Evolutionary conservation across 1,284 basidiomycete genomes (phyloP), one percentile per base, ranked within the genome.

Genomic region (Xerocomus amazonicus): DNA sequence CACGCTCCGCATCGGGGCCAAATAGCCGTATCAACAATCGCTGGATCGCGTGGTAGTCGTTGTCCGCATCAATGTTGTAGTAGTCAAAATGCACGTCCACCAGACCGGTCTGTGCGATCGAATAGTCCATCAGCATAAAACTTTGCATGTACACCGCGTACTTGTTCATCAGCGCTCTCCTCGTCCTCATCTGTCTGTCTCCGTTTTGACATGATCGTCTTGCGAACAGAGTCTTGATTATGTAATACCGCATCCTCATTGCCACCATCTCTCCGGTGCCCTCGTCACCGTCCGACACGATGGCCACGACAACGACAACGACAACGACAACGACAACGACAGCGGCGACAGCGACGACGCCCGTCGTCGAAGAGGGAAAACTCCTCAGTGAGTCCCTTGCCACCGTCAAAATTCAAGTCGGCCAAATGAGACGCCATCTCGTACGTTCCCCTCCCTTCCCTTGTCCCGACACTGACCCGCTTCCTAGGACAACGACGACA

Each of bases 61-160:
- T 77, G 41, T 78, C 77, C 2, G 87, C 79, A 59, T 90, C 85
- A 4, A 91, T 82, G 68, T 90, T 85, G 76, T 90, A 92, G 68
- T 95, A 97, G 60, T 95, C 92, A 64, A 97, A 96, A 62, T 91
- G 86, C 59, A 97, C 88, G 68, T 96, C 81, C 65, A 90, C 52
- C 19, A 55, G 50, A 8, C 9, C 6, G 9, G 29, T 31, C 29
- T 31, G 19, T 23, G 19, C 19, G 19, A 3, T 23, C 19, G 19
- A 23, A 23, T 23, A 23, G 19, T 23, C 19, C 29, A 27, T 39
- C 37, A 16, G 43, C 13, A 12, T 10, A 23, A 29, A n/a, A 23
- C 2, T 23, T 4, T 12, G 17, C 14, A 34, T 27, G 32, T 32
- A 40, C 4, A n/a, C 9, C 2, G 49, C 56, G 35, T 50, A 63